A percentile compares a stretch with the other conserved stretches of the same genome.
phyloP scores from a whole-genome alignment of 2,329 filamentous ascomycete species.

The Sarocladium brachiariae region DNA sequence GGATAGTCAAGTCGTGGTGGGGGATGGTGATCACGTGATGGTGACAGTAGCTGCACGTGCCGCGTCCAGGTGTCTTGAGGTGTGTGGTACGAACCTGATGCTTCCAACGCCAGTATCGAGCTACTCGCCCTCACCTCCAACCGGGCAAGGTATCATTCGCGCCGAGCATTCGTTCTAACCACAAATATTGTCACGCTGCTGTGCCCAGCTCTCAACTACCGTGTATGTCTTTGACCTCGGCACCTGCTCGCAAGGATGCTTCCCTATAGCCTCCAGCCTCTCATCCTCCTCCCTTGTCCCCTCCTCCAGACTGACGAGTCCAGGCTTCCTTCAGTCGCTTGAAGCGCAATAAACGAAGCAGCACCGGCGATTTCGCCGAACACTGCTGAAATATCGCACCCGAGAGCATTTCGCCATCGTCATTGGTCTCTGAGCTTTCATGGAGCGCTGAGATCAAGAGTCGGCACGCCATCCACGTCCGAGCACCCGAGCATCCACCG shows the following conservation, averaged over 20 bases:
- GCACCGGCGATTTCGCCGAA: not conserved
- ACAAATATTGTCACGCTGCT: not conserved
- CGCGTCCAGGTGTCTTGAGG: not conserved
- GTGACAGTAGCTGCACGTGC: not conserved
- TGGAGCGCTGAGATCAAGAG: slow-evolving; percentile 1
- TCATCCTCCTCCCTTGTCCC: slow-evolving; percentile 6
- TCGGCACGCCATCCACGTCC: slow-evolving; percentile 2
- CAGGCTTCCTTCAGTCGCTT: not conserved
- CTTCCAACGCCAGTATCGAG: slow-evolving; percentile 3
- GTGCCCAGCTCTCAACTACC: not conserved
- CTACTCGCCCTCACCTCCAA: slow-evolving; percentile 3
- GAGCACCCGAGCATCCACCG: not conserved
- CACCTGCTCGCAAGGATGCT: not conserved
- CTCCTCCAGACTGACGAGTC: not conserved
- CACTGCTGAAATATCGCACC: not conserved
- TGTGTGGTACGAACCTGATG: slow-evolving; percentile 3
- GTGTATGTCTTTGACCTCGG: not conserved
- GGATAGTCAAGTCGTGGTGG: not conserved
- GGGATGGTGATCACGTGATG: not conserved
- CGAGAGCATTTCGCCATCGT: not conserved
- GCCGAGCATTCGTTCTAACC: slow-evolving; percentile 6
- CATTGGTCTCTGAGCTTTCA: slow-evolving; percentile 8
- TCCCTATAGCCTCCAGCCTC: not conserved
- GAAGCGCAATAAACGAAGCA: not conserved
- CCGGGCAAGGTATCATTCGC: slow-evolving; percentile 9